A percentile compares a stretch with the other conserved stretches of the same genome.
Conservation (phyloP, 2,329 filamentous ascomycete species). For the Colletotrichum tropicicola region DNA sequence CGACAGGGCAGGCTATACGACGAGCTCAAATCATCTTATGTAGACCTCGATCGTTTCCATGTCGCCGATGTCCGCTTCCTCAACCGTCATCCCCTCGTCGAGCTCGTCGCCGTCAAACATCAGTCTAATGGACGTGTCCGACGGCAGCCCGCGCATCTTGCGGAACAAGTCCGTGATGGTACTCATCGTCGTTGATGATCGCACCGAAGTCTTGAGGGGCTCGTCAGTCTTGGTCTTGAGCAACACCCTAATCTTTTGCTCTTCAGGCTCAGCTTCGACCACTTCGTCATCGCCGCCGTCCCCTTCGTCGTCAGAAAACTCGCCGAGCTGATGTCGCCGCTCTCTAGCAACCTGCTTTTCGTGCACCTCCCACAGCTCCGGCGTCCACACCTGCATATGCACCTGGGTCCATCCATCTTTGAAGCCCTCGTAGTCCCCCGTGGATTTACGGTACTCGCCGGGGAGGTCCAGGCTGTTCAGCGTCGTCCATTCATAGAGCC, state of each 20-base stretch:
- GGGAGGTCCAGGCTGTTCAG: conserved; percentile 72
- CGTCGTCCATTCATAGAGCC: conserved; percentile 80
- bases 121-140: conserved; percentile 65
- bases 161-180: conserved; percentile 72
- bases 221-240: conserved; percentile 63
- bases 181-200: conserved; percentile 65
- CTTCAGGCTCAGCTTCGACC: conserved; percentile 34
- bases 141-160: conserved; percentile 57
- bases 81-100: conserved; percentile 66
- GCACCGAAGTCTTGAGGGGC: conserved; percentile 60
- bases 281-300: conserved; percentile 31
- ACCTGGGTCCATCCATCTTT: conserved; percentile 64
- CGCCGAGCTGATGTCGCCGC: conserved; percentile 52
- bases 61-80: conserved; percentile 77
- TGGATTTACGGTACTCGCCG: conserved; percentile 50
- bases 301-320: conserved; percentile 44
- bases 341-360: conserved; percentile 58
- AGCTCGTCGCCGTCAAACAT: conserved; percentile 81
- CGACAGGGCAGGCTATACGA: too few relatives aligned
- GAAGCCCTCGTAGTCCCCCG: conserved; percentile 50
- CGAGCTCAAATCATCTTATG: conserved; percentile 55
- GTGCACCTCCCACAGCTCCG: conserved; percentile 63
- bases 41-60: conserved; percentile 80
- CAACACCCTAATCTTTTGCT: conserved; percentile 57
- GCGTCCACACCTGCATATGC: conserved; percentile 82